Base-by-base conservation (phyloP, 2,329 filamentous ascomycete genomes). In the Fusarium nygamai region DNA sequence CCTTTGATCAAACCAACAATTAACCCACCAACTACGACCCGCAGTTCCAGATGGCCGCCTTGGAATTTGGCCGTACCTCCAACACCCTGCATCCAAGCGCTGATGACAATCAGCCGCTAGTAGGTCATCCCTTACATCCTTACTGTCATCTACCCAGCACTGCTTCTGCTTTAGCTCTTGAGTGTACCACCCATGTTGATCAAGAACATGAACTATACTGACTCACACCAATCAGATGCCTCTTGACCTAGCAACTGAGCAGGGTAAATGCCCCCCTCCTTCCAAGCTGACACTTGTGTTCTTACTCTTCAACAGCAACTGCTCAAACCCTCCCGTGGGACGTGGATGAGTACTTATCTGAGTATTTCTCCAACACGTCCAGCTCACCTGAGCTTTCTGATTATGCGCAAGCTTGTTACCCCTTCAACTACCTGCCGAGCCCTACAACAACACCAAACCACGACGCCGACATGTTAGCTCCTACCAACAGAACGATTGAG, bases 401-500 rank as follows among this genome's bases (percentile, higher is more conserved):
- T 24, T 33, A 24, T 19, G 5, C 13, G 31, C 47, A 24, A 34
- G 8, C 47, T 10, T 5, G 3, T 5, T 34, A 24, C 16, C 47
- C 29, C 11, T 51, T 51, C 22, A 24, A n/a, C 16, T 51, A 34
- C 11, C 5, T 51, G 5, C 11, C 22, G 14, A 50, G 4, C 29
- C 6, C 22, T n/a, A 5, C 5, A 6, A 6, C 29, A 33, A 4
- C 16, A 6, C 31, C 8, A 0, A 34, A 5, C 2, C 31, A 31
- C 20, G 14, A 17, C 27, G 20, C 20, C 16, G 16, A 19, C 4
- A 51, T 24, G 22, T 6, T 9, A 13, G 12, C 47, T 5, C 22
- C 20, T 0, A 33, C 14, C 5, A 17, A 3, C 10, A n/a, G 6
- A 33, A n/a, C 20, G 0, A n/a, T 5, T 4, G 22, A 33, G 24